Base-by-base conservation (phyloP, 495 filamentous ascomycete genomes). In the Chlorociboria aeruginascens region DNA sequence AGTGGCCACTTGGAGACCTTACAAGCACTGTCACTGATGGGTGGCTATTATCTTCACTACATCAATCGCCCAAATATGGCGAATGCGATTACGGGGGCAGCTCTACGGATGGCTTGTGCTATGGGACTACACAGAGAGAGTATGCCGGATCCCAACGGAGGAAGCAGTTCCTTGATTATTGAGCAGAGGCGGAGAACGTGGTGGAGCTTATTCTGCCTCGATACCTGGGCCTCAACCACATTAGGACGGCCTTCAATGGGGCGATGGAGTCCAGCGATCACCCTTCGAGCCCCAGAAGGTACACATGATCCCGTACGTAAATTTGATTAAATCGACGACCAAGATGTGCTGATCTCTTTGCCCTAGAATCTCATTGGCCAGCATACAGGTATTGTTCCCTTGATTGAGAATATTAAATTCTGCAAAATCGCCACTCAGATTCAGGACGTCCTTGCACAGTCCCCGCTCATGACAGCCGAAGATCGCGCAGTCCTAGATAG, bases 201-300 rank as follows among this genome's bases (percentile, higher is more conserved):
- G 85, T 89, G 85, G 85, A 81, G 76, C 34, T 63, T 88, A 44
- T 83, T 84, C 65, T 85, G 81, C 64, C 70, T 89, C 49, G 85
- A 89, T 64, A 83, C 83, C 1, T 89, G 83, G 82, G 83, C 78
- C 6, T 76, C 74, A 7, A 84, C 81, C 43, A 88, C 83, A 14
- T 73, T 85, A 43, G 84, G 85, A n/a, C 71, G 85, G 34, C 85
- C 83, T 1, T 85, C 81, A 13, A 76, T 89, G 63, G 84, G 84
- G 7, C 75, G 84, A 20, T 82, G 78, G 69, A 78, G 82, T 3
- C 79, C 81, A 2, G 78, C 78, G 12, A 82, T 88, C 59, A 86
- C 83, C 37, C 81, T 86, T 49, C 70, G 76, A 12, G 66, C 73
- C 1, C 83, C 83, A n/a, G 79, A 78, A 53, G 54, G 40, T 32